These are phyloP conservation scores for Aureobasidium namibiae DNA, from an alignment of 2,329 filamentous ascomycete genomes.

Conservation along the genomic window DNA sequence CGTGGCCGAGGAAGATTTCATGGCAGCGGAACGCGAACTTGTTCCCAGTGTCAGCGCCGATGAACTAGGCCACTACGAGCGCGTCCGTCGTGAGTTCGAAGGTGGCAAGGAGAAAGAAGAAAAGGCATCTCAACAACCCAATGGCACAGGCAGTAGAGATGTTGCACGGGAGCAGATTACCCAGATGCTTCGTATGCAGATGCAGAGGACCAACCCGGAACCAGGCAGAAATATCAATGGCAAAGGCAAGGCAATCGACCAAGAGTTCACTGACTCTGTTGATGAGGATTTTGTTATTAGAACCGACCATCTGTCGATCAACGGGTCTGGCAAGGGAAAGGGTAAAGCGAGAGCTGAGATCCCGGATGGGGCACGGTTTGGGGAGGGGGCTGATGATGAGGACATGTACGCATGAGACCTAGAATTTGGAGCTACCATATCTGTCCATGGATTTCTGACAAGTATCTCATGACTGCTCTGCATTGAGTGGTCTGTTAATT, in stretches of 20 bases:
- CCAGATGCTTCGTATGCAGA: constrained; percentile 14
- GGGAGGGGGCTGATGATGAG: constrained; percentile 31
- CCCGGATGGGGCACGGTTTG: constrained; percentile 28
- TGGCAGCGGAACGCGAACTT: constrained; percentile 71
- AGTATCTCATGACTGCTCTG: neutral
- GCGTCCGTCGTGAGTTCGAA: constrained; percentile 76
- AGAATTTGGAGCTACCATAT: neutral
- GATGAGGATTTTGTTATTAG: constrained; percentile 34
- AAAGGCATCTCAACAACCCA: constrained; percentile 15
- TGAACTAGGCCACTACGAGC: constrained; percentile 84
- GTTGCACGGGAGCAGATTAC: constrained; percentile 9
- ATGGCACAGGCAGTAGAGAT: neutral
- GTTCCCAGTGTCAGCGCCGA: constrained; percentile 91
- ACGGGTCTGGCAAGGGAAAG: constrained; percentile 24
- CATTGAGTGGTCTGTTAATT: neutral
- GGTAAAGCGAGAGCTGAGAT: constrained; percentile 29
- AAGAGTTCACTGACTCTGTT: constrained; percentile 21
- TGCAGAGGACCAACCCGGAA: constrained; percentile 5
- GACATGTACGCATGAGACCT: constrained; percentile 34
- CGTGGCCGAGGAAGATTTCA: constrained; percentile 84
- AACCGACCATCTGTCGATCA: constrained; percentile 29
- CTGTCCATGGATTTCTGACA: neutral
- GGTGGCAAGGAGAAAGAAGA: constrained; percentile 44
- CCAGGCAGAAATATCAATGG: constrained; percentile 23
- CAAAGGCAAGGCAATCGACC: constrained; percentile 19